These are phyloP conservation scores for Teratosphaeria nubilosa DNA, from an alignment of 2,329 filamentous ascomycete species.

Conservation along the genomic window DNA sequence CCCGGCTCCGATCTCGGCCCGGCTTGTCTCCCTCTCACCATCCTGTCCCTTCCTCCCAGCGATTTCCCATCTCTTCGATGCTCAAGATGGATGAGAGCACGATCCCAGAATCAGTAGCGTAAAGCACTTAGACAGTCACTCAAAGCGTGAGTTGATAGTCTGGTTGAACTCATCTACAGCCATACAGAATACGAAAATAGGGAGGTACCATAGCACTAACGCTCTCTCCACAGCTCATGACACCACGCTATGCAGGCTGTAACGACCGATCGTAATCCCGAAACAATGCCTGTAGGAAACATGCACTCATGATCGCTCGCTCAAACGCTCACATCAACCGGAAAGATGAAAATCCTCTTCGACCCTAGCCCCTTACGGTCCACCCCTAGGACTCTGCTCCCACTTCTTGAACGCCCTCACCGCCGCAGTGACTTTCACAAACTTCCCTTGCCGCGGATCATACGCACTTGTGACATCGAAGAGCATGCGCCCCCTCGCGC, in stretches of 20 bases:
- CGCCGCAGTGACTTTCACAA: slow-evolving; percentile 21
- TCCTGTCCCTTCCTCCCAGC: too few relatives aligned
- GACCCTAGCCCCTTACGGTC: slow-evolving; percentile 20
- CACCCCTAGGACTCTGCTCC: slow-evolving; percentile 31
- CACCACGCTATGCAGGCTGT: not conserved
- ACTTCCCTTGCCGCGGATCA: slow-evolving; percentile 33
- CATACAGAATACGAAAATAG: not conserved
- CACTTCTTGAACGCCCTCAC: slow-evolving; percentile 24
- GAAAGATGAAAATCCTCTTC: not conserved
- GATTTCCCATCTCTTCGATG: too few relatives aligned
- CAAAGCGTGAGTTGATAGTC: not conserved
- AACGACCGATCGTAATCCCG: not conserved
- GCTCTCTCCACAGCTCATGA: not conserved
- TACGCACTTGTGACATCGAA: slow-evolving; percentile 38
- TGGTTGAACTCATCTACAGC: not conserved
- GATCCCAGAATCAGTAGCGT: too few relatives aligned
- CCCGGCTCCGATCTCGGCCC: not conserved
- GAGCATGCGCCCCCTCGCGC: slow-evolving; percentile 30
- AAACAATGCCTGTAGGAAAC: not conserved
- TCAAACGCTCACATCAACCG: not conserved
- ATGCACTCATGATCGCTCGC: not conserved
- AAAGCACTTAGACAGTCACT: too few relatives aligned
- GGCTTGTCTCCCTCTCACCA: too few relatives aligned
- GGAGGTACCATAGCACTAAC: not conserved
- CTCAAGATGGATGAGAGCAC: too few relatives aligned